phyloP scores from a whole-genome alignment of 208 protist species.

The Porcisia deanei region DNA sequence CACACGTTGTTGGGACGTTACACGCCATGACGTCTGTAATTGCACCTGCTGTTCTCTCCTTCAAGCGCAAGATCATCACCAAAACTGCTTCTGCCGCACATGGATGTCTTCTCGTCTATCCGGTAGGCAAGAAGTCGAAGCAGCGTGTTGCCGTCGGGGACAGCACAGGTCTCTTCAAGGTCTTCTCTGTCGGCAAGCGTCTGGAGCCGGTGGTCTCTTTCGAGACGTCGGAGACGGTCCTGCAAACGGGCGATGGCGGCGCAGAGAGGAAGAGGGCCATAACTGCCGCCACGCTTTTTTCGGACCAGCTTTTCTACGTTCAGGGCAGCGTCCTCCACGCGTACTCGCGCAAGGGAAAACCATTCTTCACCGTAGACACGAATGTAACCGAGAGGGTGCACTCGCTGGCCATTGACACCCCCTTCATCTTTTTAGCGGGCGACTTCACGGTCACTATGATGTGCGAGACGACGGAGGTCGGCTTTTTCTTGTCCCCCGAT shows the following conservation, averaged over 20 bases:
- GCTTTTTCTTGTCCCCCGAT: conserved; percentile 89
- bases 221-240: conserved; percentile 40
- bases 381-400: conserved; percentile 80
- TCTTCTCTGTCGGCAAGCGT: conserved; percentile 62
- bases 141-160: conserved; percentile 82
- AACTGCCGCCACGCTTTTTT: conserved; percentile 61
- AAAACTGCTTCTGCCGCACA: conserved; percentile 37
- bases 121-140: conserved; percentile 59
- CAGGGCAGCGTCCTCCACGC: conserved; percentile 67
- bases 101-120: conserved; percentile 80
- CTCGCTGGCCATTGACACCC: conserved; percentile 68
- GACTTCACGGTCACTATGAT: conserved; percentile 87
- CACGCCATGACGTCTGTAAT: conserved; percentile 13
- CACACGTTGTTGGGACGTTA: not conserved
- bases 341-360: conserved; percentile 83
- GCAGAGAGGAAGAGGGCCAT: conserved; percentile 39
- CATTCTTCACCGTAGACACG: conserved; percentile 87
- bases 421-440: conserved; percentile 81
- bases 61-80: conserved; percentile 44
- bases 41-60: conserved; percentile 12
- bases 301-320: conserved; percentile 84
- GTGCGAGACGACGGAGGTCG: conserved; percentile 73
- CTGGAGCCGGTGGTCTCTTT: conserved; percentile 55
- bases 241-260: conserved; percentile 9
- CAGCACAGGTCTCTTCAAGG: conserved; percentile 49